Percentiles rank a stretch among this genome's conserved stretches.
Conservation (phyloP, 805 yeast species). For the Candida piceae region DNA sequence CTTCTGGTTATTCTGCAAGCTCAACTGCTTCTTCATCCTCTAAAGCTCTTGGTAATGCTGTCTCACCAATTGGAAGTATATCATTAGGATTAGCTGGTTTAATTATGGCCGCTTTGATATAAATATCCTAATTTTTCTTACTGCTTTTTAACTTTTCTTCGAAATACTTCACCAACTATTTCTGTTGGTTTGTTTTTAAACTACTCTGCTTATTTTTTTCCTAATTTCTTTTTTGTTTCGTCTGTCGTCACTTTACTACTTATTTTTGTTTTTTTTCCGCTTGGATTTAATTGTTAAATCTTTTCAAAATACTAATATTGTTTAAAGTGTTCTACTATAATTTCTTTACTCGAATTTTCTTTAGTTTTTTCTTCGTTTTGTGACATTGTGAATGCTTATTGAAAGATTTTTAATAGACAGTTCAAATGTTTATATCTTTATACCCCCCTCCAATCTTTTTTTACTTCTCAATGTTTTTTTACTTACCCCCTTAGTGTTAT, state of each 20-base stretch:
- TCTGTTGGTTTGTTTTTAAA: too few relatives aligned
- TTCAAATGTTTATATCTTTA: too few relatives aligned
- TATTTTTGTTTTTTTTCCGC: constrained; percentile 2
- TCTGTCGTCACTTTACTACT: background rate
- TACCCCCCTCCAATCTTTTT: too few relatives aligned
- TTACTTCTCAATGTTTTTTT: too few relatives aligned
- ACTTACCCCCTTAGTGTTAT: too few relatives aligned
- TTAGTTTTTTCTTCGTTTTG: too few relatives aligned
- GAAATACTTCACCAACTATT: too few relatives aligned
- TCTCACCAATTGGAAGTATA: constrained; percentile 28
- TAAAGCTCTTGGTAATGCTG: constrained; percentile 28
- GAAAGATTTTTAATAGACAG: too few relatives aligned
- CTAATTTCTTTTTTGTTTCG: background rate
- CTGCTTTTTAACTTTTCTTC: too few relatives aligned
- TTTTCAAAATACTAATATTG: background rate
- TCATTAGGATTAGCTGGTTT: constrained; percentile 32
- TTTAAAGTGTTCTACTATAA: background rate
- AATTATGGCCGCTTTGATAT: constrained; percentile 34
- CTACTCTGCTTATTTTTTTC: too few relatives aligned
- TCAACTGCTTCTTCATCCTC: constrained; percentile 24
- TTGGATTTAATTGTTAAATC: background rate
- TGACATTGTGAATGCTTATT: too few relatives aligned
- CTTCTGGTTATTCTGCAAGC: too few relatives aligned
- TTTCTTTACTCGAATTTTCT: background rate
- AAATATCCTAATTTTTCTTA: constrained; percentile 3